phyloP scores from a whole-genome alignment of 1,139 yeast species.

The Pneumocystis oryctolagi region DNA sequence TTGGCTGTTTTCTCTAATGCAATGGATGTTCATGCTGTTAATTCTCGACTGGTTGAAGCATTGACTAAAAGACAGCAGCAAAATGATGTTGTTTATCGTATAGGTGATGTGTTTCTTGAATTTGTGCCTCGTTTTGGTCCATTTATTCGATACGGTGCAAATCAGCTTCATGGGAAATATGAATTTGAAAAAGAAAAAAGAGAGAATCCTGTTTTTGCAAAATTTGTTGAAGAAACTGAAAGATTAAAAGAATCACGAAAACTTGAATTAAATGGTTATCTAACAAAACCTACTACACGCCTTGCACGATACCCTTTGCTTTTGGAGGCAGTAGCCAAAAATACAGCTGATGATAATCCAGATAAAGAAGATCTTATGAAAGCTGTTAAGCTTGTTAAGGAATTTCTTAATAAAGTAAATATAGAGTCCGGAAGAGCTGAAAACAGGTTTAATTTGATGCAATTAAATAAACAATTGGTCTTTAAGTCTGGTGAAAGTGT shows the following conservation, averaged over 20 bases:
- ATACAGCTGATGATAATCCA: constrained; percentile 58
- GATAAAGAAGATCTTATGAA: constrained; percentile 58
- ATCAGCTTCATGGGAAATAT: constrained; percentile 86
- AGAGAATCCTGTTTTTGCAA: constrained; percentile 74
- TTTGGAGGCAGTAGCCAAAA: constrained; percentile 67
- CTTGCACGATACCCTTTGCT: constrained; percentile 87
- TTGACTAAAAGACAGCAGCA: constrained; percentile 76
- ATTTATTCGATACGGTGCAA: constrained; percentile 86
- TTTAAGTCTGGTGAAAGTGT: constrained; percentile 77
- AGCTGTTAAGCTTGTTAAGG: constrained; percentile 64
- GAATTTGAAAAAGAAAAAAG: constrained; percentile 91
- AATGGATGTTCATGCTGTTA: constrained; percentile 70
- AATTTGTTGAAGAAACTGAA: constrained; percentile 84
- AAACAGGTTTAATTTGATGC: constrained; percentile 78
- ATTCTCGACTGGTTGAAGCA: constrained; percentile 75
- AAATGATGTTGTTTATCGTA: constrained; percentile 68
- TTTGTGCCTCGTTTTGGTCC: constrained; percentile 81
- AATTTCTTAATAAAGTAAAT: constrained; percentile 66
- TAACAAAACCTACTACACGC: constrained; percentile 90
- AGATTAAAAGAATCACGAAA: constrained; percentile 78
- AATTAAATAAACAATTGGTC: constrained; percentile 59
- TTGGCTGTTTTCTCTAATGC: constrained; percentile 86
- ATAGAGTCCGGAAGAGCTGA: constrained; percentile 88
- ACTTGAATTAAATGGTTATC: constrained; percentile 80
- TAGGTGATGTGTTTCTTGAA: constrained; percentile 79